phyloP scores from a whole-genome alignment of 306 rosid species.

The Pueraria montana region DNA sequence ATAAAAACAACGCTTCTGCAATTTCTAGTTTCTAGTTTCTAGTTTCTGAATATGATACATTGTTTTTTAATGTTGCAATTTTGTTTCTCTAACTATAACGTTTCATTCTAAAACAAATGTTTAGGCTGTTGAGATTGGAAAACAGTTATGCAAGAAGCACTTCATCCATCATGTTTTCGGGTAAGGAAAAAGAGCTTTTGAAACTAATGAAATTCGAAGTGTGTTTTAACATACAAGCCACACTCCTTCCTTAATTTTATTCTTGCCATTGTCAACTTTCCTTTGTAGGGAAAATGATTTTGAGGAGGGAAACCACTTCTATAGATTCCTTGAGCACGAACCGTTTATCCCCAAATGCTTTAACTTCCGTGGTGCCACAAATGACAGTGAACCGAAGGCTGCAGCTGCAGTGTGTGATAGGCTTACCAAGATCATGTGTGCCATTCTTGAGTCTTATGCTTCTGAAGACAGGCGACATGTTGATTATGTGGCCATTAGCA shows the following conservation, averaged over 20 bases:
- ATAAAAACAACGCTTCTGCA: no score
- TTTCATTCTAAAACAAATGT: slow-evolving; percentile 40
- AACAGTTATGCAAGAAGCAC: slow-evolving; percentile 75
- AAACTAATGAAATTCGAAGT: slow-evolving; percentile 30
- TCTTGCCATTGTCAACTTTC: slow-evolving; percentile 35
- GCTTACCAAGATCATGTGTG: slow-evolving; percentile 85
- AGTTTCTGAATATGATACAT: background rate
- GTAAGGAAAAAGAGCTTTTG: slow-evolving; percentile 59
- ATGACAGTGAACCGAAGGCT: slow-evolving; percentile 73
- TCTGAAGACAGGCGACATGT: slow-evolving; percentile 72
- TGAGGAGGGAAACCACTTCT: slow-evolving; percentile 84
- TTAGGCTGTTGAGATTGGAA: slow-evolving; percentile 91
- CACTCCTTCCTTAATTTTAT: slow-evolving; percentile 19
- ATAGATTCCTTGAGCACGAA: slow-evolving; percentile 93
- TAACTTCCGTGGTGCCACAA: slow-evolving; percentile 73
- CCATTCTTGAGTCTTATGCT: slow-evolving; percentile 93
- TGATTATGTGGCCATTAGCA: slow-evolving; percentile 80
- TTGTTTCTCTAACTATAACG: slow-evolving; percentile 32
- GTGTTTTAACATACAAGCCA: background rate
- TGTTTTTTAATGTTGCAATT: background rate
- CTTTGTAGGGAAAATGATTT: slow-evolving; percentile 76
- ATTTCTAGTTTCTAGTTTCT: no score
- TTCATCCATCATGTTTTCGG: slow-evolving; percentile 89
- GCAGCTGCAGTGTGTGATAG: slow-evolving; percentile 71
- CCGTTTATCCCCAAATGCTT: slow-evolving; percentile 74